Conservation (phyloP, 495 filamentous ascomycete genomes). For the Talaromyces ruber region DNA sequence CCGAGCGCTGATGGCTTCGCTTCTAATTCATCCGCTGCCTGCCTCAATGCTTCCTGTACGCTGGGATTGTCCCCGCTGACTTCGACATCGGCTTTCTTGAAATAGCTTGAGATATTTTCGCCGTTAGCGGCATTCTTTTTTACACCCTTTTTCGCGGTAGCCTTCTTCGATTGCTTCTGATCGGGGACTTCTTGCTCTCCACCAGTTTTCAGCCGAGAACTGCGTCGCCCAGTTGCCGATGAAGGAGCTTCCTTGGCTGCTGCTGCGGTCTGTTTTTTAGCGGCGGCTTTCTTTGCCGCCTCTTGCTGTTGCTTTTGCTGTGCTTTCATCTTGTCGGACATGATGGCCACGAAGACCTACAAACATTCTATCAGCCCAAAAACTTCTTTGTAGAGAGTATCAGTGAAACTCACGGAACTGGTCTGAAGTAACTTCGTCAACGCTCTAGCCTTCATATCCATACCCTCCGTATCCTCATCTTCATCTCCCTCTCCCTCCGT, state of each 20-base stretch:
- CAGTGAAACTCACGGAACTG: constrained; percentile 38
- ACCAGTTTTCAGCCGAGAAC: constrained; percentile 22
- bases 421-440: constrained; percentile 35
- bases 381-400: neutral
- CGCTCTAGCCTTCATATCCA: constrained; percentile 33
- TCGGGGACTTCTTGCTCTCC: constrained; percentile 20
- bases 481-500: constrained; percentile 10
- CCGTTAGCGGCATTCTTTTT: constrained; percentile 20
- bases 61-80: constrained; percentile 41
- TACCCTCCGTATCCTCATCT: constrained; percentile 23
- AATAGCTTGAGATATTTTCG: constrained; percentile 46
- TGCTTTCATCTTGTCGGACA: constrained; percentile 52
- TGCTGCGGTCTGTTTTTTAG: constrained; percentile 30
- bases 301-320: constrained; percentile 42
- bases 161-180: constrained; percentile 6
- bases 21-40: constrained; percentile 45
- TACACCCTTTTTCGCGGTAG: constrained; percentile 7
- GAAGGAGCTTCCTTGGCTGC: constrained; percentile 9
- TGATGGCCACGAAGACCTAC: constrained; percentile 43
- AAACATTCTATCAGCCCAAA: neutral
- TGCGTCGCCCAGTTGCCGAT: constrained; percentile 15
- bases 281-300: constrained; percentile 38
- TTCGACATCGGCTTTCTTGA: constrained; percentile 49
- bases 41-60: constrained; percentile 44
- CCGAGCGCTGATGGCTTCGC: constrained; percentile 57